A percentile compares a stretch with the other conserved stretches of the same genome.
Evolutionary conservation across 441 rosid genomes (phyloP).

Genomic region (Rhodomyrtus psidioides): DNA sequence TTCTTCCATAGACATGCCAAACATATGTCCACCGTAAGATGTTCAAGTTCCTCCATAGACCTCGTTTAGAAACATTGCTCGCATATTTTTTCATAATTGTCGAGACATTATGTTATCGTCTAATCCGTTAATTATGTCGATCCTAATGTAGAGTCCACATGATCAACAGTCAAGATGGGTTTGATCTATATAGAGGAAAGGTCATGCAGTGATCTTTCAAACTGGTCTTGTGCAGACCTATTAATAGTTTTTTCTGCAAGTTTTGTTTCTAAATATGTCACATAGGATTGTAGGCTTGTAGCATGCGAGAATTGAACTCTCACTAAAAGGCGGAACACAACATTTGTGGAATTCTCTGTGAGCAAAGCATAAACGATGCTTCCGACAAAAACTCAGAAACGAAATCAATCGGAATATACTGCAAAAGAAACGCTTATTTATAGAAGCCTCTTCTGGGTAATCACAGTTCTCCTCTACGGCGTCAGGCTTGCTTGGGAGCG

Average conservation of each 20-base stretch:
- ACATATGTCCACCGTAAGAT: not conserved
- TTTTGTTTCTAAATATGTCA: not conserved
- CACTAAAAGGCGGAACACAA: not conserved
- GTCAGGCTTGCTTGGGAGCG: not conserved
- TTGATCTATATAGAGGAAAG: not conserved
- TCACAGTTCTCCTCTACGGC: not conserved
- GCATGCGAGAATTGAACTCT: not conserved
- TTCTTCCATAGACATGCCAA: not conserved
- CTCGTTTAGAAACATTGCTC: not conserved
- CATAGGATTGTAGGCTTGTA: not conserved
- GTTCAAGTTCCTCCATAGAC: not conserved
- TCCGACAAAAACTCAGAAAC: not conserved
- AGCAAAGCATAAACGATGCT: not conserved
- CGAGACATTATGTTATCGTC: not conserved
- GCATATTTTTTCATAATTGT: not conserved
- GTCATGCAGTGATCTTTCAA: not conserved
- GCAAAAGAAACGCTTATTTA: not conserved
- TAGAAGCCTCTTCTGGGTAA: not conserved
- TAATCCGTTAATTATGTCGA: not conserved
- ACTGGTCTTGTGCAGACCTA: not conserved
- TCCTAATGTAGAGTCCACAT: not conserved
- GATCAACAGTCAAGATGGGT: too few species aligned
- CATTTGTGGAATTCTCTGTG: not conserved
- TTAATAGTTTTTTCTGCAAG: not conserved
- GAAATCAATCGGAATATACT: not conserved